Evolutionary conservation across 2,329 filamentous ascomycete genomes (phyloP).

Genomic region (Ceratocystis destructans): DNA sequence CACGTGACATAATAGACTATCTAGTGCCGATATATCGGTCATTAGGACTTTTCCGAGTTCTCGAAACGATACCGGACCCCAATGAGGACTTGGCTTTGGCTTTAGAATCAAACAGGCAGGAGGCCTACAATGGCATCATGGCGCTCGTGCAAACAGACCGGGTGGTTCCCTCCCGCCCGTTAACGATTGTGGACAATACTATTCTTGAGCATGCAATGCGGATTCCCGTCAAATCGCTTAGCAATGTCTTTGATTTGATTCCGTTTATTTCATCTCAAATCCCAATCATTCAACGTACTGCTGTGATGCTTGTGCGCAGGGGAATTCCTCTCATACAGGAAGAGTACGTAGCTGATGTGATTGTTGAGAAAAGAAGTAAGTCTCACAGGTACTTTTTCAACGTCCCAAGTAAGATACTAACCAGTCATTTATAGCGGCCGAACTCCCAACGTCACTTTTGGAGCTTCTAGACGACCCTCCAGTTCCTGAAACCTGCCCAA

Average conservation of each 20-base stretch:
- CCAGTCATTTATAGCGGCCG: slow-evolving; percentile 1
- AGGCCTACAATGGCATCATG: slow-evolving; percentile 40
- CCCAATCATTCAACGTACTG: slow-evolving; percentile 57
- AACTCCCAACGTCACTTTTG: not conserved
- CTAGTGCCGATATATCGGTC: slow-evolving; percentile 45
- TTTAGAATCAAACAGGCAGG: slow-evolving; percentile 33
- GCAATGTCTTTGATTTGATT: not conserved
- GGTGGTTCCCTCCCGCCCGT: not conserved
- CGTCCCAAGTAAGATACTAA: slow-evolving; percentile 15
- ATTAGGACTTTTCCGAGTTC: slow-evolving; percentile 50
- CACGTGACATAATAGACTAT: not conserved
- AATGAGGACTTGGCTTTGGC: slow-evolving; percentile 80
- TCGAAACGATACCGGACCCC: slow-evolving; percentile 53
- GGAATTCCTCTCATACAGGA: slow-evolving; percentile 69
- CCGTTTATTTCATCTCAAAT: not conserved
- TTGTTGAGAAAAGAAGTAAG: slow-evolving; percentile 53
- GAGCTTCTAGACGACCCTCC: not conserved
- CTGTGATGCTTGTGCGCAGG: slow-evolving; percentile 65
- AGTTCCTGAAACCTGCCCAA: slow-evolving; percentile 39
- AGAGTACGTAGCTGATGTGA: slow-evolving; percentile 62
- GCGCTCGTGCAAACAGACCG: slow-evolving; percentile 39
- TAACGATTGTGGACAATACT: not conserved
- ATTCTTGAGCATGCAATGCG: not conserved
- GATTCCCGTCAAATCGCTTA: not conserved
- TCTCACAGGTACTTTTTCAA: not conserved